Base-by-base conservation (phyloP, 305 asterid species). In the Petunia hybrid region DNA sequence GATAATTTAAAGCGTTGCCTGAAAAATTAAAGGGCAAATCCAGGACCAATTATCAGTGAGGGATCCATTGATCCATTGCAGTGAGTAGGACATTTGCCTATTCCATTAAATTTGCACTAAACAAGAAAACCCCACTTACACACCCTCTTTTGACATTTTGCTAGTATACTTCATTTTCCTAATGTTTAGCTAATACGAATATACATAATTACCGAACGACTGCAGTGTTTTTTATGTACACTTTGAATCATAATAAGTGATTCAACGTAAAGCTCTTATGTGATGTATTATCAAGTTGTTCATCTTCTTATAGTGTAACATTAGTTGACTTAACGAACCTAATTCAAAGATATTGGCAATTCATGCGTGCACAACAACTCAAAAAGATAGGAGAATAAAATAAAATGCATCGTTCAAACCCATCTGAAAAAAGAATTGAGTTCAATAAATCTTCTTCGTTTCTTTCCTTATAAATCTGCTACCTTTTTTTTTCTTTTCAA, bases 1-100 rank as follows among this genome's bases (percentile, higher is more conserved):
- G 78, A 73, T 51, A 73, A 73, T 73, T 36, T 73, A 73, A n/a
- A 51, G 7, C 78, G 1, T 73, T 73, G 13, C 78, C 78, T 73
- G n/a, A 51, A 73, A 73, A 31, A 22, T 22, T 22, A 22, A 22
- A 22, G 31, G 31, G 31, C 31, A 22, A 22, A 22, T 22, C 31
- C 31, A 22, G 31, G 31, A 22, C 31, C 0, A 22, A 22, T 22
- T 22, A 22, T 22, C 31, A 22, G 78, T 51, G 78, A 36, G 61
- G n/a, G 13, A 5, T 36, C 61, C 78, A 73, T 73, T 51, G 35
- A 35, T 51, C 0, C 61, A 71, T 35, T 31, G 45, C 22, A 39
- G 39, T 48, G 45, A 35, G 31, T 31, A 4, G 45, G 78, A 73
- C 78, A 36, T 12, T 12, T 48, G 36, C 78, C 62, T 73, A 46